Conservation (phyloP, 495 filamentous ascomycete genomes). For the Aspergillus biplanus region DNA sequence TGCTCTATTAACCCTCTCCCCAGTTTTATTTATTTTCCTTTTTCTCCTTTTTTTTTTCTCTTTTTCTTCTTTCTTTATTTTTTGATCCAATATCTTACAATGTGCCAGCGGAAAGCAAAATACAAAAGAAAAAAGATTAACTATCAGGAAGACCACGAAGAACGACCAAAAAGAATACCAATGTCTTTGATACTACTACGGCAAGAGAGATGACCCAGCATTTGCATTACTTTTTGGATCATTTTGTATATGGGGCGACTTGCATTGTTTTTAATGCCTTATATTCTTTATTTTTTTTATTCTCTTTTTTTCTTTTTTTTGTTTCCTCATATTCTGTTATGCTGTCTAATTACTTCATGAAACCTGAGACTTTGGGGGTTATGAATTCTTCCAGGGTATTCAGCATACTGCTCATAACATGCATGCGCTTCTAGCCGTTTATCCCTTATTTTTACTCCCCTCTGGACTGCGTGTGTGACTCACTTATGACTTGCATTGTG, state of each 20-base stretch:
- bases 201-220: constrained; percentile 50
- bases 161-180: constrained; percentile 39
- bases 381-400: constrained; percentile 3
- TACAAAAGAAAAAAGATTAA: constrained; percentile 18
- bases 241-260: constrained; percentile 47
- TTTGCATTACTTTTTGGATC: constrained; percentile 48
- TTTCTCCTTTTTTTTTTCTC: constrained; percentile 31
- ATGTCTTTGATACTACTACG: constrained; percentile 34
- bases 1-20: constrained; percentile 30
- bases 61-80: constrained; percentile 34
- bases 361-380: not conserved
- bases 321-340: constrained; percentile 8
- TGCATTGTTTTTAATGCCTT: constrained; percentile 44
- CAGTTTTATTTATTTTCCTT: constrained; percentile 31
- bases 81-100: constrained; percentile 20
- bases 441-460: constrained; percentile 6
- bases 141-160: constrained; percentile 28
- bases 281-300: constrained; percentile 15
- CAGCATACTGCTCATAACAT: constrained; percentile 7
- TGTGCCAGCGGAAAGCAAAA: constrained; percentile 29
- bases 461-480: constrained; percentile 13
- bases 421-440: constrained; percentile 12
- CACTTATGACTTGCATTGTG: constrained; percentile 14
- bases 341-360: constrained; percentile 15
- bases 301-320: constrained; percentile 13